Percentiles rank a stretch among this genome's conserved stretches.
These are phyloP conservation scores for Plectosphaerella plurivora DNA, from an alignment of 2,329 filamentous ascomycete species.

Conservation along the genomic window DNA sequence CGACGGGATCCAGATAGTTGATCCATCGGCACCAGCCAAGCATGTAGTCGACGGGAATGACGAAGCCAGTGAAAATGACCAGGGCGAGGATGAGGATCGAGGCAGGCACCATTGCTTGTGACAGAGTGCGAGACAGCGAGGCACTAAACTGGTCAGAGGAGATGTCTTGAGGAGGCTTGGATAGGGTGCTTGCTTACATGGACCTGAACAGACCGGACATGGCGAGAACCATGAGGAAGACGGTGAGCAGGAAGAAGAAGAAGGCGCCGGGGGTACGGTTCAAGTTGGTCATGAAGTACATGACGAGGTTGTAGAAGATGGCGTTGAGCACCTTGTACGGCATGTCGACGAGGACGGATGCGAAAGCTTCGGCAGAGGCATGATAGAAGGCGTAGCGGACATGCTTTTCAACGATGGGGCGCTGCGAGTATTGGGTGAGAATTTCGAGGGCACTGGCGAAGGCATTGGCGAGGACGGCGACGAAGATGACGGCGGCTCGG, in stretches of 20 bases:
- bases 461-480: slow-evolving; percentile 48
- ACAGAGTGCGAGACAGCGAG: slow-evolving; percentile 47
- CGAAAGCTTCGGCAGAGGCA: slow-evolving; percentile 24
- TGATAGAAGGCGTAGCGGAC: slow-evolving; percentile 32
- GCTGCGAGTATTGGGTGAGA: slow-evolving; percentile 28
- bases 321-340: slow-evolving; percentile 35
- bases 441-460: slow-evolving; percentile 32
- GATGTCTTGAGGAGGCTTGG: neutral
- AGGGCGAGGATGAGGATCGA: slow-evolving; percentile 30
- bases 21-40: slow-evolving; percentile 66
- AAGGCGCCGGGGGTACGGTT: slow-evolving; percentile 37
- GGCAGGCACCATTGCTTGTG: slow-evolving; percentile 37
- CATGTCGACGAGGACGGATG: slow-evolving; percentile 35
- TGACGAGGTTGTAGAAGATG: slow-evolving; percentile 36
- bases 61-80: slow-evolving; percentile 44
- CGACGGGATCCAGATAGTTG: slow-evolving; percentile 60
- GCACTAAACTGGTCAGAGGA: slow-evolving; percentile 13
- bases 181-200: slow-evolving; percentile 15
- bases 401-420: slow-evolving; percentile 30
- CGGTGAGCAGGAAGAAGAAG: slow-evolving; percentile 41
- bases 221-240: slow-evolving; percentile 49
- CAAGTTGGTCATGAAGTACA: slow-evolving; percentile 46
- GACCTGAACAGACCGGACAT: slow-evolving; percentile 60
- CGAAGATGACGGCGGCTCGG: slow-evolving; percentile 44
- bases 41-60: slow-evolving; percentile 41